Conservation (phyloP, 83 land plant genomes). For the Picea abies region DNA sequence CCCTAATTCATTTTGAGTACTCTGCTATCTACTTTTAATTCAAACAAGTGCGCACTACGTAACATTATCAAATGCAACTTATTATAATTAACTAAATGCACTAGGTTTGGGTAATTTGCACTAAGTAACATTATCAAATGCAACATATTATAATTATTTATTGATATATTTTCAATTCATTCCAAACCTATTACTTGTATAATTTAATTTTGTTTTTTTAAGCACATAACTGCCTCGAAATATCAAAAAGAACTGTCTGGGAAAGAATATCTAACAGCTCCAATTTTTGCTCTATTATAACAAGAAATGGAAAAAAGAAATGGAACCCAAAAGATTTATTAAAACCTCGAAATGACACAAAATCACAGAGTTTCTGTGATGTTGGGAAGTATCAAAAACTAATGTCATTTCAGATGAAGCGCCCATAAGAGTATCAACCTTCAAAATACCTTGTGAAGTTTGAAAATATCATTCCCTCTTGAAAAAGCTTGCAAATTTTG, state of each 20-base stretch:
- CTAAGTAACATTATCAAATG: too few relatives aligned
- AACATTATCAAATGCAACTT: too few relatives aligned
- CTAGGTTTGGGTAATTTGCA: too few relatives aligned
- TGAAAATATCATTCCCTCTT: not conserved
- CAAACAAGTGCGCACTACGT: too few relatives aligned
- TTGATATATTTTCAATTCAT: too few relatives aligned
- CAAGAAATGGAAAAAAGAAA: not conserved
- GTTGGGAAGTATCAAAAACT: not conserved
- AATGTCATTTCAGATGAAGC: not conserved
- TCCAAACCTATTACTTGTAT: too few relatives aligned
- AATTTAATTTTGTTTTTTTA: too few relatives aligned
- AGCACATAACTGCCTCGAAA: too few relatives aligned
- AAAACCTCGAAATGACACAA: not conserved
- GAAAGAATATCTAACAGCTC: not conserved
- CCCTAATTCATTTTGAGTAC: too few relatives aligned
- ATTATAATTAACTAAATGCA: too few relatives aligned
- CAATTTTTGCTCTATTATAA: not conserved
- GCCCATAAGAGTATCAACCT: not conserved
- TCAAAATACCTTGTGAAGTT: not conserved
- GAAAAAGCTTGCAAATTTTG: not conserved
- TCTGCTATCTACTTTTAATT: too few relatives aligned
- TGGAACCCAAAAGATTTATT: not conserved
- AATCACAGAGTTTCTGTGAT: not conserved
- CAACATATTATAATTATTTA: too few relatives aligned
- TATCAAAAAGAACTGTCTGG: not conserved